phyloP scores from a whole-genome alignment of 179 eudicot species.

The Drosera spatulata region DNA sequence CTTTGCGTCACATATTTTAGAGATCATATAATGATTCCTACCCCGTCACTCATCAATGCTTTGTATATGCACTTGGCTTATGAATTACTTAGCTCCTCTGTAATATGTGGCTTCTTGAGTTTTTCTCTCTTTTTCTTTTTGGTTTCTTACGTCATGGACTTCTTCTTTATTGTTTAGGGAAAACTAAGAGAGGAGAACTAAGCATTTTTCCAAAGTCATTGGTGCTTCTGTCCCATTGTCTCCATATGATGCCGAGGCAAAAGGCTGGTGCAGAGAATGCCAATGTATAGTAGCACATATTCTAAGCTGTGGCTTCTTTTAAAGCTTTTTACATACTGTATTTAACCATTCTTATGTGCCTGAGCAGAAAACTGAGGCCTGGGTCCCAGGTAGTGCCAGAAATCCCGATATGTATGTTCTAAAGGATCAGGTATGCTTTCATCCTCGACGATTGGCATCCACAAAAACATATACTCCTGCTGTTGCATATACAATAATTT shows the following conservation, averaged over 20 bases:
- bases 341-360: constrained; percentile 1
- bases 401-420: constrained; percentile 72
- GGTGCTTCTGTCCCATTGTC: constrained; percentile 65
- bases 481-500: no score
- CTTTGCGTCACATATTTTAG: no score
- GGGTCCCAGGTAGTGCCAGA: constrained; percentile 75
- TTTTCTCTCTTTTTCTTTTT: background rate
- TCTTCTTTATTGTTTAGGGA: constrained; percentile 21
- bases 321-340: background rate
- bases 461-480: no score
- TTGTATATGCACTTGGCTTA: no score
- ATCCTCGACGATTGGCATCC: no score
- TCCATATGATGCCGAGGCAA: constrained; percentile 96
- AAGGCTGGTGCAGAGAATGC: constrained; percentile 47
- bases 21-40: no score
- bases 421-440: constrained; percentile 73
- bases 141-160: background rate
- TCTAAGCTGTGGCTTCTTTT: background rate
- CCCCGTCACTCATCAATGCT: no score
- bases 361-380: constrained; percentile 28
- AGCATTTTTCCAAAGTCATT: constrained; percentile 80
- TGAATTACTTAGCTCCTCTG: background rate
- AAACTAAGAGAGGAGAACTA: constrained; percentile 89
- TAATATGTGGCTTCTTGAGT: background rate
- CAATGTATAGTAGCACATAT: constrained; percentile 28